Evolutionary conservation across 345 rosid species (phyloP), one percentile per base, ranked within the genome.

Genomic region (Acer saccharum): DNA sequence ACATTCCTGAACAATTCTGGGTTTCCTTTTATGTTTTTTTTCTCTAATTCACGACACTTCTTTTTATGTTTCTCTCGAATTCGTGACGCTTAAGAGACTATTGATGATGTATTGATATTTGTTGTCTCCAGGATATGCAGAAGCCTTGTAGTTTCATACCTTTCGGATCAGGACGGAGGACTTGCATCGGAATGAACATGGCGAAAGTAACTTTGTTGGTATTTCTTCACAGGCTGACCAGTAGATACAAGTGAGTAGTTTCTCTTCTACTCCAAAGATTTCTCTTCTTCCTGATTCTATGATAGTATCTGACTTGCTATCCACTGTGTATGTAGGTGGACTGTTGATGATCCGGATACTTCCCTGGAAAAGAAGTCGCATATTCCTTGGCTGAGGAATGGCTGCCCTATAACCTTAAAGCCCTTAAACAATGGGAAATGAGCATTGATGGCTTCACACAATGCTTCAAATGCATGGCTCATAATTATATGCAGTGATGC

Each of bases 161-260:
- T 14, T 90, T 90, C 39, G 93, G 91, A 21, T 84, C 88, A 10
- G 91, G 93, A 54, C 84, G 87, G 3, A 81, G 93, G 79, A 88
- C 89, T 61, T 90, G 91, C 81, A 46, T 88, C n/a, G 91, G 93
- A 71, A 86, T 84, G 75, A 85, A 85, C 78, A 88, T 90, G 91
- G 93, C 89, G 1, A 88, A 80, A 81, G 81, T 87, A 70, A 86
- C 84, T 41, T 76, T 88, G 87, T n/a, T 86, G 82, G 82, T 80
- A 25, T 88, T 88, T 74, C 72, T 90, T 35, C 91, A 86, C 73
- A 71, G 89, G 55, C 67, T 90, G 32, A 82, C 90, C 5, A 77
- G 85, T 43, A 80, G 87, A 68, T 84, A 90, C 76, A 75, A 75
- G 91, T 84, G 48, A 74, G 81, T 75, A 14, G 29, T 16, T 63